Conservation (phyloP, 257 asterid genomes). For the Penstemon davidsonii region DNA sequence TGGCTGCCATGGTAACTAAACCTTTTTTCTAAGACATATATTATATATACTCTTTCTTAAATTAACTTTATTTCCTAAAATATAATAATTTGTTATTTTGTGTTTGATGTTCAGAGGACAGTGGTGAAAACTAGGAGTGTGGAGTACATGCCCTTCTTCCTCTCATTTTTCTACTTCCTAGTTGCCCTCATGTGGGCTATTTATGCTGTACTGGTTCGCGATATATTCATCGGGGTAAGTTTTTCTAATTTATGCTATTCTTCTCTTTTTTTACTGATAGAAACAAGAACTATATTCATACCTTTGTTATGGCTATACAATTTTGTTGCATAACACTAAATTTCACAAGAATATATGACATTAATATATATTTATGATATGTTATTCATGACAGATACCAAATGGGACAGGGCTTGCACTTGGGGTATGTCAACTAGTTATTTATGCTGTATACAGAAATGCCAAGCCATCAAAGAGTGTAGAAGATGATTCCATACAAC, state of each 20-base stretch:
- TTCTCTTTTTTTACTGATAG: too few species aligned
- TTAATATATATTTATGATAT: background rate
- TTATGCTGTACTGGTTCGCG: slow-evolving; percentile 11
- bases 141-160: slow-evolving; percentile 22
- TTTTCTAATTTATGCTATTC: background rate
- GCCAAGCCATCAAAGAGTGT: background rate
- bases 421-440: slow-evolving; percentile 9
- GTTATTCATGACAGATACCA: background rate
- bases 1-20: slow-evolving; percentile 34
- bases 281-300: background rate
- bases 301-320: background rate
- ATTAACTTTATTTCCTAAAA: too few species aligned
- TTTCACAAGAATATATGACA: background rate
- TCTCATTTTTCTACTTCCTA: slow-evolving; percentile 5
- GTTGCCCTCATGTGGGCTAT: slow-evolving; percentile 14
- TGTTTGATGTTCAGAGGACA: slow-evolving; percentile 12
- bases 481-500: background rate
- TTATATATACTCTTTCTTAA: too few species aligned
- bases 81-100: background rate
- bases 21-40: too few species aligned
- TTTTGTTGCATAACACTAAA: background rate
- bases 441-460: slow-evolving; percentile 15
- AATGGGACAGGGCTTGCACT: slow-evolving; percentile 13
- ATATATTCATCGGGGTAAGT: slow-evolving; percentile 21
- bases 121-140: slow-evolving; percentile 22